Conservation (phyloP, 2,329 filamentous ascomycete species). For the Zymoseptoria brevis region DNA sequence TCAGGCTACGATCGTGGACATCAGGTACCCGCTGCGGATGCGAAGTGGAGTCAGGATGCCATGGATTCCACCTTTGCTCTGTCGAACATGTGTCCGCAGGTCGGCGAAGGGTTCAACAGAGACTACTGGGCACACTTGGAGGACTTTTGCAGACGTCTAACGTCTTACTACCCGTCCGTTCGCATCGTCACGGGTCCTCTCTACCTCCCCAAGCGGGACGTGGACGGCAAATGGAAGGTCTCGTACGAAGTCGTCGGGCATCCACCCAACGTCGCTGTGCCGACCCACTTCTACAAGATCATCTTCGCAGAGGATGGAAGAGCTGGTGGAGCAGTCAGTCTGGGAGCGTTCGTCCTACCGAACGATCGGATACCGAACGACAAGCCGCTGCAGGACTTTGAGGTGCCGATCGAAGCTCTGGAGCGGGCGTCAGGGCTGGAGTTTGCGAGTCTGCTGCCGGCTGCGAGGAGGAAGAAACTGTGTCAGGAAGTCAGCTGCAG, state of each 20-base stretch:
- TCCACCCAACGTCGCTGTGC: conserved; percentile 89
- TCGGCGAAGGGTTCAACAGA: conserved; percentile 95
- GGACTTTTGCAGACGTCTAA: conserved; percentile 86
- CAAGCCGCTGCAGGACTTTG: conserved; percentile 83
- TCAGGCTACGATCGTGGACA: conserved; percentile 93
- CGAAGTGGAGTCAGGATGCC: conserved; percentile 86
- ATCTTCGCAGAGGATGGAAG: conserved; percentile 85
- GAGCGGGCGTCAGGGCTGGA: conserved; percentile 88
- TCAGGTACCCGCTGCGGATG: conserved; percentile 93
- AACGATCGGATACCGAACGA: conserved; percentile 83
- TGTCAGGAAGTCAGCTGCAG: conserved; percentile 83
- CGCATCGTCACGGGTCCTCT: conserved; percentile 88
- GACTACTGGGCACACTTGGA: conserved; percentile 99
- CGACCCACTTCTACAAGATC: conserved; percentile 99
- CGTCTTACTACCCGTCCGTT: conserved; percentile 72
- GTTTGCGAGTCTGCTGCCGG: conserved; percentile 73
- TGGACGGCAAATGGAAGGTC: conserved; percentile 90
- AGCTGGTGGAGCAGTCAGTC: conserved; percentile 62
- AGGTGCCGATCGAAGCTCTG: conserved; percentile 86
- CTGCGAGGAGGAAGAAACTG: conserved; percentile 64
- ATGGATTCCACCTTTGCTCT: conserved; percentile 95
- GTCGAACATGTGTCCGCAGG: conserved; percentile 96
- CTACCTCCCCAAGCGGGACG: conserved; percentile 79
- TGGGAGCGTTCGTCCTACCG: conserved; percentile 91
- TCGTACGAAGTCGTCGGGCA: conserved; percentile 91